Conservation (phyloP, 345 rosid genomes). For the Erodium maritimum region DNA sequence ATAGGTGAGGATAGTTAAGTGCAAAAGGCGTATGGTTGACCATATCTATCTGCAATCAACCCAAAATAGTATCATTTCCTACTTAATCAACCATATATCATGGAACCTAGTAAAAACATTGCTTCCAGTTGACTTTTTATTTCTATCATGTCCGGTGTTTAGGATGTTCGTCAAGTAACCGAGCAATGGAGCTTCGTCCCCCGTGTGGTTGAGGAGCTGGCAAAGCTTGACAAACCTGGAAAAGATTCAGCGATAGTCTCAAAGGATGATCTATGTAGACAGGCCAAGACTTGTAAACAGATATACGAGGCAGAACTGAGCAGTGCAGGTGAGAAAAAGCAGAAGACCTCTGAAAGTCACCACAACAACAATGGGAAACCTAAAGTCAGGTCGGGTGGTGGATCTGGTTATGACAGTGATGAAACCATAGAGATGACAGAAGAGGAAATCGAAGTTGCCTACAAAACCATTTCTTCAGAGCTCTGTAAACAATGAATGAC, state of each 20-base stretch:
- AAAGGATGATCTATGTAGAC: conserved; percentile 36
- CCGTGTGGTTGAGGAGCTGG: conserved; percentile 62
- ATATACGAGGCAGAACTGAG: conserved; percentile 47
- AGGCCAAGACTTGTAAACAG: conserved; percentile 46
- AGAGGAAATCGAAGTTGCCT: conserved; percentile 63
- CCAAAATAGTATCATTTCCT: no score
- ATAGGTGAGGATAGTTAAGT: no score
- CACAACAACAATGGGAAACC: conserved; percentile 7
- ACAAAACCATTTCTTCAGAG: conserved; percentile 24
- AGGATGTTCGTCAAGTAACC: conserved; percentile 40
- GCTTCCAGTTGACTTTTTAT: no score
- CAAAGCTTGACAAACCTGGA: conserved; percentile 27
- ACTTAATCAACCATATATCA: no score
- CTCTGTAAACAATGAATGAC: neutral
- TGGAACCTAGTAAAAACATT: no score
- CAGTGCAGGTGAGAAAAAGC: conserved; percentile 15
- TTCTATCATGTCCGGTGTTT: conserved; percentile 1
- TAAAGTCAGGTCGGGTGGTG: conserved; percentile 10
- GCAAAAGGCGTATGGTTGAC: no score
- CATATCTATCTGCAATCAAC: no score
- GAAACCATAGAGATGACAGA: conserved; percentile 88
- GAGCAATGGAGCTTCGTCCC: conserved; percentile 91
- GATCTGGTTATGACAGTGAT: conserved; percentile 70
- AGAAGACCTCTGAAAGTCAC: conserved; percentile 2
- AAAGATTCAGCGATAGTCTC: conserved; percentile 21